Evolutionary conservation across 2,329 filamentous ascomycete genomes (phyloP), one percentile per base, ranked within the genome.

Genomic region (Neofusicoccum laricinum): DNA sequence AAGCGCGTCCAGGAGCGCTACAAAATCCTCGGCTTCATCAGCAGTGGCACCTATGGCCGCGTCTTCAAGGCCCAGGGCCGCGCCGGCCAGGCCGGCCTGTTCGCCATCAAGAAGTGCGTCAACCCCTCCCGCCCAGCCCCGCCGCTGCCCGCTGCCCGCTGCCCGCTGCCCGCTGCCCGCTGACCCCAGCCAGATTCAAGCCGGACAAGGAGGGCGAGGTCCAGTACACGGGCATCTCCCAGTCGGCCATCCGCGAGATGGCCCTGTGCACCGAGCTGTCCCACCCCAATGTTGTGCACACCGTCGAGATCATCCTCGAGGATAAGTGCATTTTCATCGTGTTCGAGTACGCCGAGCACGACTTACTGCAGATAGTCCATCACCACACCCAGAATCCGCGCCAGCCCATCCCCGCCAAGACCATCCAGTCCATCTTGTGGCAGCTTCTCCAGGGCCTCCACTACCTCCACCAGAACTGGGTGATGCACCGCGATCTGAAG

Each of bases 281-380:
- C 65, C 93, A 99, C 76, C 82, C 87, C 64, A 98, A 98, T 75
- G 89, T 99, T 38, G 94, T 99, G 69, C 88, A 90, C 65, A 86
- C 97, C 1, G 88, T 94, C 67, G 95, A 99, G 78, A 98, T 97
- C 72, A 97, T 99, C 71, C 84, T 99, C 2, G 94, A 99, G 79
- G 93, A 97, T 77, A 98, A 98, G 81, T 97, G 93, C 80, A 98
- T 99, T 76, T 99, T 93, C 79, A 99, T 99, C 90, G 93, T 99
- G 1, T 98, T 99, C 71, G 95, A 98, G 77, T 99, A 97, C 76
- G 95, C 95, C 69, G 95, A 99, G 78, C 95, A 99, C 77, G 95
- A 99, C 77, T 81, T 99, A 41, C 83, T 99, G 4, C 95, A 99
- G 77, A 98, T 99, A 75, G 97, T 99, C 70, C 95, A 99, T 75